These are phyloP conservation scores for Ammopiptanthus mongolicus DNA, from an alignment of 306 rosid species.

Conservation along the genomic window DNA sequence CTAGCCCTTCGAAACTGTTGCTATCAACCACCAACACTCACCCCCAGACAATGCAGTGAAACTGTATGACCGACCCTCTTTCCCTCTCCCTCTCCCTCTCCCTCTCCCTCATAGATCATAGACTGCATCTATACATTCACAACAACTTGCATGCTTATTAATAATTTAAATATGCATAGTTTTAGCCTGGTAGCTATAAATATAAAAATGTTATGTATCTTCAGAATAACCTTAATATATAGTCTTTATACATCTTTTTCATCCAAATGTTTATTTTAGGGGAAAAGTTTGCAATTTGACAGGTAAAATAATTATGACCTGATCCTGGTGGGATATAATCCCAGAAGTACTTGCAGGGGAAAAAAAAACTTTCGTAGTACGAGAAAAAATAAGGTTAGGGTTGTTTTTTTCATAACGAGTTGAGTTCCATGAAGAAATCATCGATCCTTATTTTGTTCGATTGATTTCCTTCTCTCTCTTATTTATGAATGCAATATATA, in stretches of 20 bases:
- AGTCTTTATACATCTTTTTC: background rate
- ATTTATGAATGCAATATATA: background rate
- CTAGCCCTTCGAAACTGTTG: slow-evolving; percentile 29
- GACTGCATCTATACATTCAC: slow-evolving; percentile 32
- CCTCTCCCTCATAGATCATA: background rate
- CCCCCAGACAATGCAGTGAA: slow-evolving; percentile 39
- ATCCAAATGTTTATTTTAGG: slow-evolving; percentile 12
- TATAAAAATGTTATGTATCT: background rate
- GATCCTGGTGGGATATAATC: slow-evolving; percentile 32
- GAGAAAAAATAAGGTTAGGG: slow-evolving; percentile 28
- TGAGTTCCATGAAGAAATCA: background rate
- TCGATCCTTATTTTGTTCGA: slow-evolving; percentile 28
- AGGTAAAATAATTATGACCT: slow-evolving; percentile 30
- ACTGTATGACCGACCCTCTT: slow-evolving; percentile 31
- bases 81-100: background rate
- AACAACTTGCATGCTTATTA: slow-evolving; percentile 35
- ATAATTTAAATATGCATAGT: background rate
- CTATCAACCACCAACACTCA: slow-evolving; percentile 38
- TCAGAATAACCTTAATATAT: background rate
- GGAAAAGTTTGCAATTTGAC: slow-evolving; percentile 16
- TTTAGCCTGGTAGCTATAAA: background rate
- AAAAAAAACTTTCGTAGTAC: background rate
- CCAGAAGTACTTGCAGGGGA: slow-evolving; percentile 25
- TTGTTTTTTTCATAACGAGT: slow-evolving; percentile 4
- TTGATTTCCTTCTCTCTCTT: background rate